A percentile compares a stretch with the other conserved stretches of the same genome.
These are phyloP conservation scores for Pichia kudriavzevii DNA, from an alignment of 1,139 yeast genomes.

Conservation along the genomic window DNA sequence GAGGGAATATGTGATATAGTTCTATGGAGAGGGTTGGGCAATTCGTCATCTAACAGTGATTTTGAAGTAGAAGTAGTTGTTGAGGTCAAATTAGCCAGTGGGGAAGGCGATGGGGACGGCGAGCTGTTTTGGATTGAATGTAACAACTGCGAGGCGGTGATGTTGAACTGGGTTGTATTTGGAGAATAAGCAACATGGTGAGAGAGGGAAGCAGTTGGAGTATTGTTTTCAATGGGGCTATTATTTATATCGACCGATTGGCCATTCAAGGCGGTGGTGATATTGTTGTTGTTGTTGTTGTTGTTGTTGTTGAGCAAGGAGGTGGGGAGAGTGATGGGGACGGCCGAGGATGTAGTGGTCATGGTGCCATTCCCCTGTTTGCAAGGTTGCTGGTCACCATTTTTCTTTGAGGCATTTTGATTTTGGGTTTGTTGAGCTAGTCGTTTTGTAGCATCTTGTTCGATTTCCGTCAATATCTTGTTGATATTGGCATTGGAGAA, in stretches of 20 bases:
- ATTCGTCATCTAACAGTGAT: too few species aligned
- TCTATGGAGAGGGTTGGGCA: too few species aligned
- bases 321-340: constrained; percentile 1
- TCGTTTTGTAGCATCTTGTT: constrained; percentile 13
- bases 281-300: constrained; percentile 8
- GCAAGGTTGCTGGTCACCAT: too few species aligned
- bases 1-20: too few species aligned
- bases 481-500: constrained; percentile 30
- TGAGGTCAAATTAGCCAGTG: constrained; percentile 6
- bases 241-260: not conserved
- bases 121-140: constrained; percentile 27
- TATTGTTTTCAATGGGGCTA: constrained; percentile 4
- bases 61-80: not conserved
- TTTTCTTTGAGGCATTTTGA: too few species aligned
- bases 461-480: constrained; percentile 28
- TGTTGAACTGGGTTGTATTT: constrained; percentile 19
- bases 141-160: constrained; percentile 27
- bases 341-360: constrained; percentile 1
- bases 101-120: constrained; percentile 11
- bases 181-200: constrained; percentile 21
- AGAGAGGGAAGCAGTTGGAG: constrained; percentile 13
- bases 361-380: too few species aligned
- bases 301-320: constrained; percentile 2
- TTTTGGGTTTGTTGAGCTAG: constrained; percentile 1
- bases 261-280: constrained; percentile 1